Evolutionary conservation across 192 early-diverging fungal species (phyloP).

Genomic region (Backusella psychrophila): DNA sequence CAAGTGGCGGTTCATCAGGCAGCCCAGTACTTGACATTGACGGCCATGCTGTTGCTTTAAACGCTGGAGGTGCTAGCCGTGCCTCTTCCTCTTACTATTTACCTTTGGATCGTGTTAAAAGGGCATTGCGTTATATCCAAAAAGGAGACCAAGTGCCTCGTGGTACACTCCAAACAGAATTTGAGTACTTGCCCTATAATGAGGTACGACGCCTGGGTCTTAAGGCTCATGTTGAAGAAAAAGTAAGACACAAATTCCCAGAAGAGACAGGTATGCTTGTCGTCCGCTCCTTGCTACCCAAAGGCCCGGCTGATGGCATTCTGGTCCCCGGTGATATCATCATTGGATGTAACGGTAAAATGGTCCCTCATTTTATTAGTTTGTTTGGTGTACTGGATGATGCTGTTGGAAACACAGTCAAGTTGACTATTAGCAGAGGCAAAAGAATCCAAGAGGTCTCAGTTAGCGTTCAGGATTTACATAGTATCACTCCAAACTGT

Average conservation of each 20-base stretch:
- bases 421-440: conserved; percentile 57
- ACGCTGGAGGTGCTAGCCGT: conserved; percentile 66
- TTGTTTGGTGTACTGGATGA: conserved; percentile 66
- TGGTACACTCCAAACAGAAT: conserved; percentile 73
- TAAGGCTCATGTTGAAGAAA: conserved; percentile 60
- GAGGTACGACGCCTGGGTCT: conserved; percentile 71
- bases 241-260: conserved; percentile 59
- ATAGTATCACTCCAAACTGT: conserved; percentile 76
- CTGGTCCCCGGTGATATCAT: conserved; percentile 74
- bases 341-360: conserved; percentile 59
- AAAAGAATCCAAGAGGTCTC: conserved; percentile 44
- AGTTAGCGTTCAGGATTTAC: conserved; percentile 67
- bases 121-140: conserved; percentile 60
- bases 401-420: conserved; percentile 49
- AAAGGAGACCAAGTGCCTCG: conserved; percentile 58
- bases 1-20: conserved; percentile 76
- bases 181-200: conserved; percentile 69
- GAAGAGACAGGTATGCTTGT: conserved; percentile 71
- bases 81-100: conserved; percentile 74
- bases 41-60: conserved; percentile 74
- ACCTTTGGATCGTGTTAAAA: conserved; percentile 71
- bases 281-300: conserved; percentile 59
- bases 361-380: conserved; percentile 70
- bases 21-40: conserved; percentile 77
- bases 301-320: conserved; percentile 61